Evolutionary conservation across 163 green algal species (phyloP).

Genomic region (Chlorella variabilis): DNA sequence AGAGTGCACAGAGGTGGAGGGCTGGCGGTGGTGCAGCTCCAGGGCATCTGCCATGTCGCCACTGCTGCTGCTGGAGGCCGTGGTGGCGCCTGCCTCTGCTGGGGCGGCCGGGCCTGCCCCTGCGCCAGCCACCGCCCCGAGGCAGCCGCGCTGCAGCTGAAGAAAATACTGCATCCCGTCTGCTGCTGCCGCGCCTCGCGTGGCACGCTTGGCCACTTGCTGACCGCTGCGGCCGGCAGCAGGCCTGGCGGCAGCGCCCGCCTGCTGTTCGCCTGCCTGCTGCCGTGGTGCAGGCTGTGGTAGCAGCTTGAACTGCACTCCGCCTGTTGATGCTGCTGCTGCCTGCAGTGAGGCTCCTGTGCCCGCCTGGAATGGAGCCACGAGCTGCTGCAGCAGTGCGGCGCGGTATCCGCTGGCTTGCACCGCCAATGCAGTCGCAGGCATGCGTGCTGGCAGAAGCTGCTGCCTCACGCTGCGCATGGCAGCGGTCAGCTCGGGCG

Average conservation of each 20-base stretch:
- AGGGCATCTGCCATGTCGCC: not conserved
- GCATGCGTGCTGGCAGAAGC: not conserved
- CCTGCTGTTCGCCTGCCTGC: not conserved
- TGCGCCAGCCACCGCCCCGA: not conserved
- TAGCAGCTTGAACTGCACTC: too few species aligned
- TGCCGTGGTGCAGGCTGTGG: not conserved
- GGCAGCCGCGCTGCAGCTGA: constrained; percentile 13
- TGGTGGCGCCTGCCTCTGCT: not conserved
- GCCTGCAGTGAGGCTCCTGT: too few species aligned
- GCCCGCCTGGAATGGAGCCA: not conserved
- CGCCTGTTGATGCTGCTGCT: not conserved
- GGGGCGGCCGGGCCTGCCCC: too few species aligned
- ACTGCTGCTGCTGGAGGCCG: constrained; percentile 14
- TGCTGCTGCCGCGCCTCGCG: not conserved
- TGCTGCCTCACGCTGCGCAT: not conserved
- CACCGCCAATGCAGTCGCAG: too few species aligned
- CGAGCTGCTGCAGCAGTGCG: not conserved
- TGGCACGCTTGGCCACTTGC: constrained; percentile 12
- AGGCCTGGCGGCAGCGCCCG: not conserved
- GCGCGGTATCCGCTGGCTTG: not conserved
- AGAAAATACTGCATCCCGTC: constrained; percentile 35
- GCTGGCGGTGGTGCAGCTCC: not conserved
- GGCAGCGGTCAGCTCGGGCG: constrained; percentile 5
- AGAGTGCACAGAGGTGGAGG: not conserved
- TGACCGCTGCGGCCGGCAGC: not conserved